Evolutionary conservation across 2,329 filamentous ascomycete genomes (phyloP), one percentile per base, ranked within the genome.

Genomic region (Verticillium isaacii): DNA sequence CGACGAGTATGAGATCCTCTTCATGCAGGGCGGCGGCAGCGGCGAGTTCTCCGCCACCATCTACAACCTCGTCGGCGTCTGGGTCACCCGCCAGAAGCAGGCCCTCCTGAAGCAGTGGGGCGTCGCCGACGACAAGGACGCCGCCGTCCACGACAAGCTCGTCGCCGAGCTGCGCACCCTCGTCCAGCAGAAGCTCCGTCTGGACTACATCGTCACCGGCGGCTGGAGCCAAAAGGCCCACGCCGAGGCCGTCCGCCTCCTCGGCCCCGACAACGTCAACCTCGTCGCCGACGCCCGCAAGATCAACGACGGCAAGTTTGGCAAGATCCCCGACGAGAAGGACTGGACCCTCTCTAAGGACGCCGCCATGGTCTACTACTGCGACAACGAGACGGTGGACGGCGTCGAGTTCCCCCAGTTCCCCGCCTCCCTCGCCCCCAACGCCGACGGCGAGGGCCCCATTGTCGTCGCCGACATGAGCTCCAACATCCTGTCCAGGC

Each of bases 331-430:
- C 0, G 83, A 88, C 11, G 88, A 93, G 75, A 85, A 84, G 65
- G 84, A 84, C 23, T 97, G 92, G 92, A 89, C 82, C 37, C 82
- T 95, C 8, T 90, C 87, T 50, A 80, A 86, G 67, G 80, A 85
- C 41, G 80, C 89, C 11, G 85, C 92, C 0, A 82, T 96, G 69
- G 89, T 94, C 2, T 98, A 97, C 77, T 93, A 87, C 74, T 97
- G 94, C 74, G 90, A 93, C 74, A 98, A 98, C 69, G 93, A 98
- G 80, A 97, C 92, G 0, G 92, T 96, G 6, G 92, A 97, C 70
- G 93, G 93, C 37, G 92, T 98, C 19, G 94, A 98, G 72, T 97
- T 96, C 68, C 92, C 89, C 6, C 76, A 69, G n/a, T 85, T 86
- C 71, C 94, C 94, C 29, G 78, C 88, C 65, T 74, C 75, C 8